These are phyloP conservation scores for Kazachstania kunashirensis DNA, from an alignment of 805 yeast species.

Conservation along the genomic window DNA sequence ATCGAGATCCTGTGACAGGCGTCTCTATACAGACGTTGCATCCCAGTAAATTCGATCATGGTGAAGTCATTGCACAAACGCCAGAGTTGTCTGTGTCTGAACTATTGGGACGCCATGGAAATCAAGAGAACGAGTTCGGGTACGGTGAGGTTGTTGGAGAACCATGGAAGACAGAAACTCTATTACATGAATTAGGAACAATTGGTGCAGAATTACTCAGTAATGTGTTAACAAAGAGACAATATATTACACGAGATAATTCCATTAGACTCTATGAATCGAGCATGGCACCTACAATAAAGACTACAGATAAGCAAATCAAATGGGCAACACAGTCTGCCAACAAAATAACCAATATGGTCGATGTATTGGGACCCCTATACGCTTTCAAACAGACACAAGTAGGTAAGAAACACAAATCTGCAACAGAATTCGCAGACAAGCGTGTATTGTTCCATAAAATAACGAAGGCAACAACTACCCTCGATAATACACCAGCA, in stretches of 20 bases:
- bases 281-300: slow-evolving; percentile 49
- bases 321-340: slow-evolving; percentile 38
- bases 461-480: slow-evolving; percentile 11
- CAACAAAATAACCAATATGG: slow-evolving; percentile 32
- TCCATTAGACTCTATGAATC: slow-evolving; percentile 14
- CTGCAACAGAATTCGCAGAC: background rate
- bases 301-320: slow-evolving; percentile 34
- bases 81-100: slow-evolving; percentile 14
- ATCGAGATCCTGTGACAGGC: slow-evolving; percentile 57
- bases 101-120: slow-evolving; percentile 5
- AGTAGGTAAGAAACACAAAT: slow-evolving; percentile 30
- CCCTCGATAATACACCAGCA: background rate
- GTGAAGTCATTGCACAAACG: slow-evolving; percentile 57
- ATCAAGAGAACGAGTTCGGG: no score
- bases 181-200: slow-evolving; percentile 44
- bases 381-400: slow-evolving; percentile 35
- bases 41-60: slow-evolving; percentile 77
- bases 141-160: background rate
- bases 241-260: background rate
- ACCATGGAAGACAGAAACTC: slow-evolving; percentile 13
- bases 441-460: slow-evolving; percentile 44
- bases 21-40: slow-evolving; percentile 86
- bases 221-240: slow-evolving; percentile 30
- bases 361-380: slow-evolving; percentile 49
- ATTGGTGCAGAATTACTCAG: slow-evolving; percentile 54